These are phyloP conservation scores for Patellifolia procumbens DNA, from an alignment of 179 eudicot genomes.

Conservation along the genomic window DNA sequence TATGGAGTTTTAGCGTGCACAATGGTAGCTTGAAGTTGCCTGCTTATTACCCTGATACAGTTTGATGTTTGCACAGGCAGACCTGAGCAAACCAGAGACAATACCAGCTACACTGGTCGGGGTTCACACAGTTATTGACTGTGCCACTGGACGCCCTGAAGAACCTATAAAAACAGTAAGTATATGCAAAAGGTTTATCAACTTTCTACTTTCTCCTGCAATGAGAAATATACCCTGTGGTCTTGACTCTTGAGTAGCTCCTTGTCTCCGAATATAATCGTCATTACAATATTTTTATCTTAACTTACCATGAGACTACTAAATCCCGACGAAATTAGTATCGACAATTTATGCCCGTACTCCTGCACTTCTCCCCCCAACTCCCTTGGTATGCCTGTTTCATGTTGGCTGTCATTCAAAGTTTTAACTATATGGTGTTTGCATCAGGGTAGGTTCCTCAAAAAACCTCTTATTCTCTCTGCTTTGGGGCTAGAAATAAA, in stretches of 20 bases:
- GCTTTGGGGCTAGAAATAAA: neutral
- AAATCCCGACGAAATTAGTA: neutral
- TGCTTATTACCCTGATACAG: slow-evolving; percentile 23
- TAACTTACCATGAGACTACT: neutral
- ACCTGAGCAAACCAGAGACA: slow-evolving; percentile 90
- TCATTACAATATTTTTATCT: neutral
- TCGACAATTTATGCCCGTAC: neutral
- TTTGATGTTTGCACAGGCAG: slow-evolving; percentile 65
- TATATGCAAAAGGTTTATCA: neutral
- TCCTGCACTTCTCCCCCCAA: neutral
- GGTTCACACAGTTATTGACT: slow-evolving; percentile 87
- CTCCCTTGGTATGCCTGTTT: neutral
- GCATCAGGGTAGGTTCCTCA: neutral
- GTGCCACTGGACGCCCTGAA: slow-evolving; percentile 99
- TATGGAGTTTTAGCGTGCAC: neutral
- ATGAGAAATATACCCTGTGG: neutral
- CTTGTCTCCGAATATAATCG: neutral
- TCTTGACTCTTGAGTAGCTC: neutral
- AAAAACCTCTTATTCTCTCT: neutral
- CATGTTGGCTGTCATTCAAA: neutral
- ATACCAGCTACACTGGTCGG: slow-evolving; percentile 97
- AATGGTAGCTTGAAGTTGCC: slow-evolving; percentile 3
- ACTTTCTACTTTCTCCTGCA: neutral
- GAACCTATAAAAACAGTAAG: slow-evolving; percentile 96
- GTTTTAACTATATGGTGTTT: neutral